Conservation (phyloP, 2,329 filamentous ascomycete genomes). For the Ophidiomyces ophidiicola region DNA sequence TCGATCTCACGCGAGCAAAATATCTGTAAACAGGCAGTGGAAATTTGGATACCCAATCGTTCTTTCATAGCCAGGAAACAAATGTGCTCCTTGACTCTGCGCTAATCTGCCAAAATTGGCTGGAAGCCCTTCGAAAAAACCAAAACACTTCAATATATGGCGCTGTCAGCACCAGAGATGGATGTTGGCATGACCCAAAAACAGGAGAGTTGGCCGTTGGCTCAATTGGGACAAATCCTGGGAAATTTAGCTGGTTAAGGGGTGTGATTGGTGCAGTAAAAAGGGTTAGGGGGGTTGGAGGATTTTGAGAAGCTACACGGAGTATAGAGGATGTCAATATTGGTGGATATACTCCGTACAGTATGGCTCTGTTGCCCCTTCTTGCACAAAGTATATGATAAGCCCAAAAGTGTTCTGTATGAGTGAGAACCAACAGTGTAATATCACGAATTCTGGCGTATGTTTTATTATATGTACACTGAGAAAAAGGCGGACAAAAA, state of each 20-base stretch:
- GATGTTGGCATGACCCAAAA: conserved; percentile 48
- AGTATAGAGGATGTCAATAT: too few species aligned
- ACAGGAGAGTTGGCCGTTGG: conserved; percentile 38
- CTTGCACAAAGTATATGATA: too few species aligned
- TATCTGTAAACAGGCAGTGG: conserved; percentile 45
- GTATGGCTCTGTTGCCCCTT: too few species aligned
- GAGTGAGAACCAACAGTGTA: too few species aligned
- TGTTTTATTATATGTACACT: too few species aligned
- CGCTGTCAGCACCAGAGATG: conserved; percentile 42
- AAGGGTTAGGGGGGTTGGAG: conserved; percentile 45
- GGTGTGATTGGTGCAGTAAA: conserved; percentile 47
- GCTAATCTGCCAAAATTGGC: conserved; percentile 51
- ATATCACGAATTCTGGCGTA: too few species aligned
- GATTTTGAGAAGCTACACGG: conserved; percentile 37
- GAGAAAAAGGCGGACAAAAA: too few species aligned
- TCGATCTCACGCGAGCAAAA: not conserved
- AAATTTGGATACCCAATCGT: conserved; percentile 70
- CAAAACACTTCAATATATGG: conserved; percentile 56
- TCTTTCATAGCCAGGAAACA: conserved; percentile 66
- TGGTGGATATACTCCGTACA: too few species aligned
- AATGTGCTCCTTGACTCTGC: conserved; percentile 61
- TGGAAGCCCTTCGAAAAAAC: conserved; percentile 49
- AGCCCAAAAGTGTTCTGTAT: too few species aligned
- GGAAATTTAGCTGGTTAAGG: conserved; percentile 47
- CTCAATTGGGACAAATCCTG: conserved; percentile 43